Evolutionary conservation across 2,329 filamentous ascomycete genomes (phyloP).

Genomic region (Didymella arachidicola): DNA sequence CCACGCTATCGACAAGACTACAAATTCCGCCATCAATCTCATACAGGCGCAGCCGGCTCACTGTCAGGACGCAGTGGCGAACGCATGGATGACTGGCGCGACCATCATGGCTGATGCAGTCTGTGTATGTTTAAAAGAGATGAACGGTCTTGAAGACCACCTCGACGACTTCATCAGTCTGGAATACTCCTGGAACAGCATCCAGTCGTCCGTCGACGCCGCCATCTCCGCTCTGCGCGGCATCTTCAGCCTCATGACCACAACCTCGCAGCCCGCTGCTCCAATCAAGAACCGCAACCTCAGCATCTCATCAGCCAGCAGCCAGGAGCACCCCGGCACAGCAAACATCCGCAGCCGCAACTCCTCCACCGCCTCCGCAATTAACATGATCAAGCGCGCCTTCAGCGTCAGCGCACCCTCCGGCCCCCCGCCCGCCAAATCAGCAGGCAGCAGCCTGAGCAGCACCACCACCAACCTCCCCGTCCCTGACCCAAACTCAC

Average conservation of each 20-base stretch:
- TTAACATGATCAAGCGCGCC: slow-evolving; percentile 40
- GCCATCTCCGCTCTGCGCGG: slow-evolving; percentile 55
- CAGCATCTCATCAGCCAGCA: slow-evolving; percentile 39
- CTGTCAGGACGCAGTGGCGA: slow-evolving; percentile 53
- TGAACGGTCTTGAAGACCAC: slow-evolving; percentile 51
- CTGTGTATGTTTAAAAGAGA: slow-evolving; percentile 52
- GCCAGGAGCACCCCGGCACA: slow-evolving; percentile 23
- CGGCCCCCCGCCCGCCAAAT: slow-evolving; percentile 33
- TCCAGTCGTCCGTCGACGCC: slow-evolving; percentile 53
- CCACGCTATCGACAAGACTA: slow-evolving; percentile 57
- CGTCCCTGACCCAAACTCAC: slow-evolving; percentile 43
- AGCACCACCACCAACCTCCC: slow-evolving; percentile 14
- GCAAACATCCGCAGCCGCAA: slow-evolving; percentile 30
- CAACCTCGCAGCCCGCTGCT: slow-evolving; percentile 14
- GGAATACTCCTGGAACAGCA: slow-evolving; percentile 54
- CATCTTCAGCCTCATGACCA: slow-evolving; percentile 56
- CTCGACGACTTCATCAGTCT: slow-evolving; percentile 57
- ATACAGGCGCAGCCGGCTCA: slow-evolving; percentile 53
- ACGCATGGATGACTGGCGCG: slow-evolving; percentile 55
- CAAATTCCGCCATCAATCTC: slow-evolving; percentile 54
- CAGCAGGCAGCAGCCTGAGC: slow-evolving; percentile 20
- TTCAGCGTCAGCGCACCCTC: slow-evolving; percentile 33
- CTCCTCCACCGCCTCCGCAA: slow-evolving; percentile 39
- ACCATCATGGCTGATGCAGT: slow-evolving; percentile 57
- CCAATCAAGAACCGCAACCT: slow-evolving; percentile 25